Percentiles rank a stretch among this genome's conserved stretches.
Conservation (phyloP, 371 early-diverging fungal species). For the Rhizopus microsporus region DNA sequence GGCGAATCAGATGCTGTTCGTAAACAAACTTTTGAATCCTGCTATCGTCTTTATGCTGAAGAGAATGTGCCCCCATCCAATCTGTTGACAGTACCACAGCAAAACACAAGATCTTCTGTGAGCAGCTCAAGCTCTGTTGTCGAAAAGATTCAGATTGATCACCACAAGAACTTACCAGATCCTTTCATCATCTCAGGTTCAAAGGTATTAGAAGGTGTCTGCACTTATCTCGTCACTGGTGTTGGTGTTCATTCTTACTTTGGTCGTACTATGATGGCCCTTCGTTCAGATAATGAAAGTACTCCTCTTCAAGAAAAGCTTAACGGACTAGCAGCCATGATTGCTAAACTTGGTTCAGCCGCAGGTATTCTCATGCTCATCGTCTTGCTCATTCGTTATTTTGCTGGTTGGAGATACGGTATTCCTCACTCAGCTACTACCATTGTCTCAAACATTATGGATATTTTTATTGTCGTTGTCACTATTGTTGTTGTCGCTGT, state of each 20-base stretch:
- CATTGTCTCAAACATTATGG: slow-evolving; percentile 56
- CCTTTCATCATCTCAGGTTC: slow-evolving; percentile 78
- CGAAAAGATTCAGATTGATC: slow-evolving; percentile 4
- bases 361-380: slow-evolving; percentile 70
- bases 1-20: slow-evolving; percentile 89
- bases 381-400: slow-evolving; percentile 63
- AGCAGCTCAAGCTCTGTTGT: slow-evolving; percentile 3
- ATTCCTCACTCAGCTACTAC: slow-evolving; percentile 34
- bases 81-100: slow-evolving; percentile 5
- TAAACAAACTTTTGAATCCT: slow-evolving; percentile 42
- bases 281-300: slow-evolving; percentile 58
- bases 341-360: slow-evolving; percentile 72
- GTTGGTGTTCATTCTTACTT: slow-evolving; percentile 75
- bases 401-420: slow-evolving; percentile 42
- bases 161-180: slow-evolving; percentile 45
- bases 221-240: slow-evolving; percentile 68
- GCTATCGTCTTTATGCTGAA: slow-evolving; percentile 18
- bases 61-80: slow-evolving; percentile 3
- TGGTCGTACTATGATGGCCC: slow-evolving; percentile 80
- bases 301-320: slow-evolving; percentile 78
- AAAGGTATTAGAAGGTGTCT: slow-evolving; percentile 80
- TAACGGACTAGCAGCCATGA: slow-evolving; percentile 65
- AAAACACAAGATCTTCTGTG: background rate
- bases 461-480: slow-evolving; percentile 70
- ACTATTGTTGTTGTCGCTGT: slow-evolving; percentile 83